phyloP scores from a whole-genome alignment of 768 basidiomycete genomes.

The Amanita exitialis region DNA sequence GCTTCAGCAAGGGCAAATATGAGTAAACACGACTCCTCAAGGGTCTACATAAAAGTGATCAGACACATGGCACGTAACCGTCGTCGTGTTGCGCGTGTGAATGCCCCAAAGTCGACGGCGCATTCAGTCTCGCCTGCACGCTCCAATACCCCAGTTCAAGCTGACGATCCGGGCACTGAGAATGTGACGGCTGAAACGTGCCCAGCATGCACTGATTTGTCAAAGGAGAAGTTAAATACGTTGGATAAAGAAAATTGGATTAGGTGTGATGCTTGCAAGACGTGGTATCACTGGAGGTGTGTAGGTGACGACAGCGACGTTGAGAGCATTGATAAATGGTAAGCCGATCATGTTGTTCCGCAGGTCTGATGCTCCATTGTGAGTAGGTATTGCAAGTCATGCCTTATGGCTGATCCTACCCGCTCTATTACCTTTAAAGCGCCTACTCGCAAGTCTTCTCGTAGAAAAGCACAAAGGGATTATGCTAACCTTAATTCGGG shows the following conservation, averaged over 20 bases:
- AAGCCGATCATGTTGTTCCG: constrained; percentile 11
- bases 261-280: constrained; percentile 70
- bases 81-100: constrained; percentile 31
- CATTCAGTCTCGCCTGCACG: constrained; percentile 11
- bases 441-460: constrained; percentile 72
- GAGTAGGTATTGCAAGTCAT: constrained; percentile 60
- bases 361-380: neutral
- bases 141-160: constrained; percentile 19
- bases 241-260: constrained; percentile 73
- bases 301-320: constrained; percentile 57
- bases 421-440: constrained; percentile 65
- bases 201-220: constrained; percentile 39
- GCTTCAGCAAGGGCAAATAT: neutral
- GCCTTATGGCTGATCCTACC: constrained; percentile 46
- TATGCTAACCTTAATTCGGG: constrained; percentile 71
- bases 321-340: constrained; percentile 74
- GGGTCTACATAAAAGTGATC: neutral
- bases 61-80: constrained; percentile 32
- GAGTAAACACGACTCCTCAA: neutral
- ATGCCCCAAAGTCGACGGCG: constrained; percentile 23
- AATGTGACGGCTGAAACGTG: constrained; percentile 23
- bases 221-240: constrained; percentile 19
- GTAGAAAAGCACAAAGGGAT: constrained; percentile 66
- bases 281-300: constrained; percentile 81
- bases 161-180: constrained; percentile 15